A percentile compares a stretch with the other conserved stretches of the same genome.
phyloP scores from a whole-genome alignment of 176 grass and related monocot genomes.

The Chrysopogon serrulatus region DNA sequence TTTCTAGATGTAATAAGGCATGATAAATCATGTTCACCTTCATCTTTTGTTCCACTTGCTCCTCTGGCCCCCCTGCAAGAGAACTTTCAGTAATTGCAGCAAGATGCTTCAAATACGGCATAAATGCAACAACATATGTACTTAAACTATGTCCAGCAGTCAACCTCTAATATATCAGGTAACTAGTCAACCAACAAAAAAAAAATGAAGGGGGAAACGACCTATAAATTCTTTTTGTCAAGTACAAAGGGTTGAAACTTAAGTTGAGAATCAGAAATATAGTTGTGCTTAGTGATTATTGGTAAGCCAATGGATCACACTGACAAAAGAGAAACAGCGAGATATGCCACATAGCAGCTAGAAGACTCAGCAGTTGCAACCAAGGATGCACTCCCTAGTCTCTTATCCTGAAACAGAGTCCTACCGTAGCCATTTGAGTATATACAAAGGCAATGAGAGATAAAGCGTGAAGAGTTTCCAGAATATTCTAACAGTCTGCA shows the following conservation, averaged over 20 bases:
- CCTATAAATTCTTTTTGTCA: not conserved
- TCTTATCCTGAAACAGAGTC: not conserved
- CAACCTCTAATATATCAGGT: constrained; percentile 1
- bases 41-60: constrained; percentile 44
- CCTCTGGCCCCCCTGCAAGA: constrained; percentile 33
- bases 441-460: not conserved
- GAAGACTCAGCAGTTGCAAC: not conserved
- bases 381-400: not conserved
- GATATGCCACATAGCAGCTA: not conserved
- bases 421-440: not conserved
- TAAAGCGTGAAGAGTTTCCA: not conserved
- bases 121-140: constrained; percentile 3
- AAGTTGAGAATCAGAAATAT: not conserved
- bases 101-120: not conserved
- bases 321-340: not conserved
- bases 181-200: not conserved
- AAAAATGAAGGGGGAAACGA: not conserved
- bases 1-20: not conserved
- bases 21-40: constrained; percentile 35
- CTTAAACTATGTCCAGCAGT: not conserved
- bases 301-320: not conserved
- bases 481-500: constrained; percentile 1
- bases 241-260: not conserved
- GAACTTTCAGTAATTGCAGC: constrained; percentile 20
- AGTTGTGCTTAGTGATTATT: not conserved